Evolutionary conservation across 805 yeast species (phyloP), one percentile per base, ranked within the genome.

Genomic region (Barnettozyma salicaria): DNA sequence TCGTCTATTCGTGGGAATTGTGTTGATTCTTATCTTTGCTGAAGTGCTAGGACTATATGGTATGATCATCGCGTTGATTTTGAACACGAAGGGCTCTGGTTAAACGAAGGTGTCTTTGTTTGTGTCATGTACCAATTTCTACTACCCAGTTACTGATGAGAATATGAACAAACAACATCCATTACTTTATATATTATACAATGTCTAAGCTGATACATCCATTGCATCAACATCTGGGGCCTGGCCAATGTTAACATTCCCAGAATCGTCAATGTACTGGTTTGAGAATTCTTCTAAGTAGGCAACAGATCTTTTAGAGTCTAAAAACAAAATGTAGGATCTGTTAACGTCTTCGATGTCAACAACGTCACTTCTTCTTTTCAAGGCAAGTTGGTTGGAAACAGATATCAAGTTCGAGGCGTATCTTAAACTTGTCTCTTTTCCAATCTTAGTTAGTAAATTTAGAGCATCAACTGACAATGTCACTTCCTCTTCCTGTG

Each of bases 401-500:
- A 94, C 96, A 11, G 96, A 73, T 41, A 92, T 81, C 60, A 92
- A 73, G 62, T 92, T 94, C 32, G 95, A 70, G 18, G 96, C 92
- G 59, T 92, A 92, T 55, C 99, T 78, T 52, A 92, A 72, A 58
- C 94, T 80, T 6, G 97, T 85, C 58, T 84, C 96, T 45, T 75
- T 70, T 12, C 96, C 96, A 45, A 89, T 86, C 57, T 87, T 84
- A 18, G 97, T 86, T 50, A 92, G 72, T 49, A 88, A 70, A 32
- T 84, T 90, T 45, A 90, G 68, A 0, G 96, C 96, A 53, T 88
- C 97, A 7, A 73, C 70, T 12, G 78, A 60, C 44, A 92, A 65
- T 48, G 86, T 92, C 34, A 86, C 89, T 56, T 89, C 97, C 62
- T 92, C 99, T 57, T 88, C 96, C 52, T 80, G 84, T 3, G 97